A percentile compares a stretch with the other conserved stretches of the same genome.
Conservation (phyloP, 805 yeast genomes). For the Saccharomycopsis oosterbeekiorum region DNA sequence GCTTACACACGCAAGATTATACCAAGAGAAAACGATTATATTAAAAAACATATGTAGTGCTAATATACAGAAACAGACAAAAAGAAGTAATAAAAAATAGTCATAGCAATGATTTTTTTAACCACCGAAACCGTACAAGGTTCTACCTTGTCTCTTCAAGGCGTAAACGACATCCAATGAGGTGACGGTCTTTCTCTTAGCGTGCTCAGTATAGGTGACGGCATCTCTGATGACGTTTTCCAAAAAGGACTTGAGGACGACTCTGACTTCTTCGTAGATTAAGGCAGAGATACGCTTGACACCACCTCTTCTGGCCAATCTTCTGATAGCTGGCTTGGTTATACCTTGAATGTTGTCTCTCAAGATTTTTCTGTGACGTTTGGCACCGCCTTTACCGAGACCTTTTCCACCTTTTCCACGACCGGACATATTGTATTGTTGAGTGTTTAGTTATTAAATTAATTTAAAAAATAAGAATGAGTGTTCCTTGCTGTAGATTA, state of each 20-base stretch:
- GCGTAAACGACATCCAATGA: conserved; percentile 98
- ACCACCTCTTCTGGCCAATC: conserved; percentile 99
- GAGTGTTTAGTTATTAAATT: not conserved
- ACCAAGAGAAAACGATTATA: conserved; percentile 4
- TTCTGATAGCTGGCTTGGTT: conserved; percentile 99
- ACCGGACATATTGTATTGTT: conserved; percentile 65
- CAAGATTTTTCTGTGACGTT: conserved; percentile 98
- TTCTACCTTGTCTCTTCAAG: conserved; percentile 99
- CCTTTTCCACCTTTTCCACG: conserved; percentile 99
- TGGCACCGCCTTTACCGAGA: conserved; percentile 99
- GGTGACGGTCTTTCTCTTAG: conserved; percentile 99
- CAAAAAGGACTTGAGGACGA: conserved; percentile 89
- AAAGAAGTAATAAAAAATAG: not conserved
- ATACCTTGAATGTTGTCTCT: conserved; percentile 99
- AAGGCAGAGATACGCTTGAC: conserved; percentile 99
- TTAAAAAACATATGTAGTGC: not conserved
- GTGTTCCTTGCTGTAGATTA: not conserved
- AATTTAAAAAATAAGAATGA: no score
- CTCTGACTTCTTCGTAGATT: conserved; percentile 98
- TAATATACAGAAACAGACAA: not conserved
- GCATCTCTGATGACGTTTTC: conserved; percentile 98
- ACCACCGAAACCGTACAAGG: conserved; percentile 99
- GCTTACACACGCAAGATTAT: not conserved
- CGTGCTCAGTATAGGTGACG: conserved; percentile 99
- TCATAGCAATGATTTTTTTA: conserved; percentile 32